A percentile compares a stretch with the other conserved stretches of the same genome.
Conservation (phyloP, 768 basidiomycete genomes). For the Calocybe gangraenosa region DNA sequence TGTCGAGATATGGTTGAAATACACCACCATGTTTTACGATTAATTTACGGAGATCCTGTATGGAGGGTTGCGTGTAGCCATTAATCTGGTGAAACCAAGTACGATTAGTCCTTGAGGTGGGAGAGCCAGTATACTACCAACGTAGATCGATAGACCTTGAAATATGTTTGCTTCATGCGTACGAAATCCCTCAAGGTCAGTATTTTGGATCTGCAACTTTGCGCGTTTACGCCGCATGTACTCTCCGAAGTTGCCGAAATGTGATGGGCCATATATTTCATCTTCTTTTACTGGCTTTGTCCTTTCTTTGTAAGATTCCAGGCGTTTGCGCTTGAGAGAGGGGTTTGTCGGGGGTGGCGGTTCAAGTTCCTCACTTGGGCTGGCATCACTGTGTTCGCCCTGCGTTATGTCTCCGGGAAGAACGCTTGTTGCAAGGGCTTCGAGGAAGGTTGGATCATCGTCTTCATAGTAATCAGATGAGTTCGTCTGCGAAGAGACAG, state of each 20-base stretch:
- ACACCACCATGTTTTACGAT: constrained; percentile 81
- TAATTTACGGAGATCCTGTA: constrained; percentile 77
- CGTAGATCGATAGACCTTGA: constrained; percentile 74
- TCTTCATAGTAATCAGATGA: constrained; percentile 56
- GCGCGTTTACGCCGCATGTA: constrained; percentile 91
- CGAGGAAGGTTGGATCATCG: constrained; percentile 50
- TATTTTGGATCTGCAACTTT: constrained; percentile 84
- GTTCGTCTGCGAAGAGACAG: constrained; percentile 22
- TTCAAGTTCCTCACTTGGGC: constrained; percentile 16
- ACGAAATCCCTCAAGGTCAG: constrained; percentile 25
- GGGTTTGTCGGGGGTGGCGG: constrained; percentile 39
- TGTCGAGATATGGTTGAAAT: constrained; percentile 81
- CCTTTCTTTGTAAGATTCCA: constrained; percentile 21
- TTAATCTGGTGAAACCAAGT: constrained; percentile 69
- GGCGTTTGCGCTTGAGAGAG: constrained; percentile 34
- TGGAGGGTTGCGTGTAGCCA: constrained; percentile 83
- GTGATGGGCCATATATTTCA: constrained; percentile 68
- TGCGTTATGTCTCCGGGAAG: constrained; percentile 41
- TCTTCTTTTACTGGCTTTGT: constrained; percentile 26
- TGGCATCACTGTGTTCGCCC: too few species aligned
- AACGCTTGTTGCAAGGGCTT: constrained; percentile 38
- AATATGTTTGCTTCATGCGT: constrained; percentile 59
- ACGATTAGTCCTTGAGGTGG: background rate
- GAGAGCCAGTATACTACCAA: constrained; percentile 30
- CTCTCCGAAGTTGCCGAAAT: constrained; percentile 80